Evolutionary conservation across 148 eudicot genomes (phyloP), one percentile per base, ranked within the genome.

Genomic region (Polygonum maritimum): DNA sequence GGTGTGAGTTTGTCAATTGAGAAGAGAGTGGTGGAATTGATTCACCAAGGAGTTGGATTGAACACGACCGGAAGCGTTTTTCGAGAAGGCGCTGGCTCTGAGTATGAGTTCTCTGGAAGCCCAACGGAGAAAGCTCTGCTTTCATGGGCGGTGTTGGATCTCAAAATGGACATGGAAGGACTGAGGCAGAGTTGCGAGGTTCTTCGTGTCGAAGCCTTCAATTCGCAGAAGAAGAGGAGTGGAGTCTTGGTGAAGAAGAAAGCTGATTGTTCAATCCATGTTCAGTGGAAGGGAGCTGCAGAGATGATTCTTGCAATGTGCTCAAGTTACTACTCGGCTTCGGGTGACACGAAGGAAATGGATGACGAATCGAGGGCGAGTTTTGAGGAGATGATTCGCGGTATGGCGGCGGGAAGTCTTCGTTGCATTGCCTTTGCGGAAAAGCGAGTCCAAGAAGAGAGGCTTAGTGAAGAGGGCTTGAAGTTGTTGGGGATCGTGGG

Each of bases 271-370:
- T 65, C 26, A 11, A 48, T 76, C 48, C 82, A 78, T 19, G 49
- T 80, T 4, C 85, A 86, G 9, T 83, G 88, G 86, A 86, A 86
- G 67, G 88, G 88, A 16, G 86, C 88, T 39, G 88, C 88, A 0
- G 88, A 86, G 75, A 78, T 86, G 82, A 82, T 83, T 39, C 79
- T 83, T 31, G 78, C 84, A 47, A 73, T 80, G 79, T 86, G 88
- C 54, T 76, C 82, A 19, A 77, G 31, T 36, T 83, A 83, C 75
- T 80, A 81, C 35, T 79, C 65, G 8, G 52, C 71, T 35, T 48
- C 41, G 7, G 87, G 82, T 33, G 74, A 52, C 48, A 26, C 21
- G 38, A 7, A 33, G 55, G 76, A 26, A 12, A 51, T 84, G 77
- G 76, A 77, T 16, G 78, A 75, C 16, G 51, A 71, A 22, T 81